These are phyloP conservation scores for Oryza nivara DNA, from an alignment of 176 grass and related monocot genomes.

Conservation along the genomic window DNA sequence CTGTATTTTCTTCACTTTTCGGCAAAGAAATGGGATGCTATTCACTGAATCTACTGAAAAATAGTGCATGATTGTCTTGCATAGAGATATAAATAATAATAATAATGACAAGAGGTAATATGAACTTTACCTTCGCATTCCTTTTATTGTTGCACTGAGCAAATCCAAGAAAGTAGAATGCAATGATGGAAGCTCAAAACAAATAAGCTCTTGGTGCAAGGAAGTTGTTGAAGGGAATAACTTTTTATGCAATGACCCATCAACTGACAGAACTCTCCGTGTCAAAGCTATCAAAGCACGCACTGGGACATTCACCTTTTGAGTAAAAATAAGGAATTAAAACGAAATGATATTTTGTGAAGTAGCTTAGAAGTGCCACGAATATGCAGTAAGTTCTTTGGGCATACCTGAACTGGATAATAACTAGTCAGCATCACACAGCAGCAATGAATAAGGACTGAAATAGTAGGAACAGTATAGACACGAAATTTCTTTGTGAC, in stretches of 20 bases:
- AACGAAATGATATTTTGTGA: conserved; percentile 1
- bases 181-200: conserved; percentile 75
- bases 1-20: conserved; percentile 8
- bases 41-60: neutral
- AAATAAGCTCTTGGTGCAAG: conserved; percentile 95
- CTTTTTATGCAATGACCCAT: conserved; percentile 69
- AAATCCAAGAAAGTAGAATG: conserved; percentile 79
- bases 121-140: conserved; percentile 66
- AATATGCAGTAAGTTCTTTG: conserved; percentile 5
- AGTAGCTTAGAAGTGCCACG: conserved; percentile 18
- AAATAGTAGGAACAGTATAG: conserved; percentile 62
- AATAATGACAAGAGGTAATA: conserved; percentile 30
- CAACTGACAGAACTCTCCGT: conserved; percentile 64
- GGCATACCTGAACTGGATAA: conserved; percentile 80
- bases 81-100: neutral
- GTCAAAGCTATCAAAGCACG: conserved; percentile 64
- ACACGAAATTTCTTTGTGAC: conserved; percentile 67
- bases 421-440: conserved; percentile 76
- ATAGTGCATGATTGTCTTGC: neutral
- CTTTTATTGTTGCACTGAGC: conserved; percentile 80
- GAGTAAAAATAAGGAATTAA: conserved; percentile 28
- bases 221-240: conserved; percentile 78
- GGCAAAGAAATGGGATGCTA: neutral
- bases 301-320: conserved; percentile 72
- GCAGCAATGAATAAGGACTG: conserved; percentile 74